Conservation (phyloP, 2,329 filamentous ascomycete species). For the Fusarium continuum region DNA sequence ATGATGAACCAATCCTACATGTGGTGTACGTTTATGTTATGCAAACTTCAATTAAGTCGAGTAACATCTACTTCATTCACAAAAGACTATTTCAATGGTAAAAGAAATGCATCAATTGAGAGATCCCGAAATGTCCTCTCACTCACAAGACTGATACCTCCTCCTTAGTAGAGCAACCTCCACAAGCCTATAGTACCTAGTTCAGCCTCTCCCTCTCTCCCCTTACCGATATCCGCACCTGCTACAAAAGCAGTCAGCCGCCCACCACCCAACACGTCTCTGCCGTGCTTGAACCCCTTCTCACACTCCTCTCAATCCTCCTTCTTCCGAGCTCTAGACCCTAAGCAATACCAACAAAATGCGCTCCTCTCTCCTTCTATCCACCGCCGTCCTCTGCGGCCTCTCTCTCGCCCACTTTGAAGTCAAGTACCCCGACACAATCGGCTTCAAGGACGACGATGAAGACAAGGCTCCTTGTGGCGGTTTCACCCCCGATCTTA, state of each 20-base stretch:
- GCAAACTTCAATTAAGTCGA: neutral
- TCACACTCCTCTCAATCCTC: neutral
- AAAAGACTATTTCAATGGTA: no score
- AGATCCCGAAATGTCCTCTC: no score
- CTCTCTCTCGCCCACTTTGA: constrained; percentile 63
- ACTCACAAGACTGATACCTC: no score
- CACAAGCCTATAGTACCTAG: constrained; percentile 3
- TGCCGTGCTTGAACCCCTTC: neutral
- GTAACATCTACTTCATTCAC: no score
- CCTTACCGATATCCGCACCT: constrained; percentile 28
- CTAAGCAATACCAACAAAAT: constrained; percentile 43
- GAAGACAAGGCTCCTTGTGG: constrained; percentile 62
- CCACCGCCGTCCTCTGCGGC: constrained; percentile 51
- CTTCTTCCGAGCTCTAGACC: neutral
- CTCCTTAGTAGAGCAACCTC: neutral
- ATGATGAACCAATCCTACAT: constrained; percentile 10
- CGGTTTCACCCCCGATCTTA: constrained; percentile 59
- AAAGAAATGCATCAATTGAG: no score
- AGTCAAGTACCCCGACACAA: constrained; percentile 57
- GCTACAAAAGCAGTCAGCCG: constrained; percentile 35
- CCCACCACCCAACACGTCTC: constrained; percentile 7
- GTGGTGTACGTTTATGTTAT: neutral
- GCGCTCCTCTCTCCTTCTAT: constrained; percentile 47
- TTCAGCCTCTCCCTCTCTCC: constrained; percentile 13
- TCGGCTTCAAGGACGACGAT: constrained; percentile 60